Percentiles rank a stretch among this genome's conserved stretches.
These are phyloP conservation scores for Starmerella sirachaensis DNA, from an alignment of 805 yeast genomes.

Conservation along the genomic window DNA sequence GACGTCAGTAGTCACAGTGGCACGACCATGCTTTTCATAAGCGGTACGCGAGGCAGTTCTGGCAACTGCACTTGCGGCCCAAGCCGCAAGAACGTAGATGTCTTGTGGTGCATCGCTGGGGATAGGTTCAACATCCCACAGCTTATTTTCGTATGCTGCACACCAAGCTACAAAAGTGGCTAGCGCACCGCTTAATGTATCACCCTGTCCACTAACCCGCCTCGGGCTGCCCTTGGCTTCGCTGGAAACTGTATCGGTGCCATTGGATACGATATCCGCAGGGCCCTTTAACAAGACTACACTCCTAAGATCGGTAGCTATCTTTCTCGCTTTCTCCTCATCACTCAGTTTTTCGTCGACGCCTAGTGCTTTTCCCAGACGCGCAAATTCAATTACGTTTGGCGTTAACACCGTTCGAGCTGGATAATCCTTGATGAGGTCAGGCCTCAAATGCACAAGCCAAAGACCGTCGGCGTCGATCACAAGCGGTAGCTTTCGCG, in stretches of 20 bases:
- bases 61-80: slow-evolving; percentile 59
- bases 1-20: slow-evolving; percentile 77
- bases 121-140: slow-evolving; percentile 43
- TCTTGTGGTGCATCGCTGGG: slow-evolving; percentile 22
- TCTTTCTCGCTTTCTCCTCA: slow-evolving; percentile 27
- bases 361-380: slow-evolving; percentile 46
- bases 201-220: slow-evolving; percentile 96
- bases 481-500: slow-evolving; percentile 54
- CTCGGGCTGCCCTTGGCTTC: slow-evolving; percentile 53
- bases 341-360: slow-evolving; percentile 14
- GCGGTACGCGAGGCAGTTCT: slow-evolving; percentile 56
- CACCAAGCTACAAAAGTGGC: slow-evolving; percentile 78
- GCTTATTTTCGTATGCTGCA: slow-evolving; percentile 41
- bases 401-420: slow-evolving; percentile 61
- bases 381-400: slow-evolving; percentile 68
- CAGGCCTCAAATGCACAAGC: slow-evolving; percentile 40
- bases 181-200: slow-evolving; percentile 75
- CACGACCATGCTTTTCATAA: slow-evolving; percentile 50
- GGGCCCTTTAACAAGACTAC: slow-evolving; percentile 66
- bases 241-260: slow-evolving; percentile 34
- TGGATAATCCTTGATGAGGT: slow-evolving; percentile 38
- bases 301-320: slow-evolving; percentile 43
- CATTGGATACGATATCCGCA: slow-evolving; percentile 50
- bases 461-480: slow-evolving; percentile 85
- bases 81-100: slow-evolving; percentile 42